Conservation (phyloP, 495 filamentous ascomycete genomes). For the Xylaria longipes region DNA sequence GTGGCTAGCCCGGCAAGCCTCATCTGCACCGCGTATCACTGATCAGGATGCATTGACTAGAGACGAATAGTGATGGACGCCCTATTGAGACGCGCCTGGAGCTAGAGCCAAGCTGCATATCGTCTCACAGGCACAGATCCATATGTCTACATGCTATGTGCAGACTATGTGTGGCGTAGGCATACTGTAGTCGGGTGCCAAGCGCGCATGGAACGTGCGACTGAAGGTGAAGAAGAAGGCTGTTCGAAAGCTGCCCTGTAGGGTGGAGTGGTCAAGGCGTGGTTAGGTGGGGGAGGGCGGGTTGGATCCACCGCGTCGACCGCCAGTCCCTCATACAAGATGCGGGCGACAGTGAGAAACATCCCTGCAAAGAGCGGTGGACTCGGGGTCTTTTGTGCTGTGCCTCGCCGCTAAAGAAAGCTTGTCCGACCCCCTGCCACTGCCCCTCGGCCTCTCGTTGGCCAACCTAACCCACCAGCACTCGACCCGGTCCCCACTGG, state of each 20-base stretch:
- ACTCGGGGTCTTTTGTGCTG: conserved; percentile 41
- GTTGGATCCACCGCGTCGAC: conserved; percentile 32
- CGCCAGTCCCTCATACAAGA: conserved; percentile 45
- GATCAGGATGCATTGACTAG: conserved; percentile 2
- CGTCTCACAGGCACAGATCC: conserved; percentile 27
- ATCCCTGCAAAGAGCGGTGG: conserved; percentile 46
- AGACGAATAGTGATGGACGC: conserved; percentile 11
- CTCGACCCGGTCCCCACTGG: not conserved
- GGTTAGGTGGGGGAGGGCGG: conserved; percentile 14
- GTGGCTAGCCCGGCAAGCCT: conserved; percentile 20
- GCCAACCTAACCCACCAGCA: not conserved
- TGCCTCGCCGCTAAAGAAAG: conserved; percentile 41
- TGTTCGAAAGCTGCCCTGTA: not conserved
- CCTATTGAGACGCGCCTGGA: not conserved
- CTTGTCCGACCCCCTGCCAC: conserved; percentile 23
- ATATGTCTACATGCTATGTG: not conserved
- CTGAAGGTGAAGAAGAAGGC: conserved; percentile 21
- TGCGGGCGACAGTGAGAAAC: conserved; percentile 34
- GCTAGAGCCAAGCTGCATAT: conserved; percentile 19
- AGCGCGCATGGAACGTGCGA: conserved; percentile 12
- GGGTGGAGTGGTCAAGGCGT: not conserved
- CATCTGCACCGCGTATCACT: conserved; percentile 23
- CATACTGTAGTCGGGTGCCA: conserved; percentile 9
- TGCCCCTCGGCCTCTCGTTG: not conserved
- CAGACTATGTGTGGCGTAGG: conserved; percentile 5